These are phyloP conservation scores for Diaporthe vexans DNA, from an alignment of 2,329 filamentous ascomycete species.

Conservation along the genomic window DNA sequence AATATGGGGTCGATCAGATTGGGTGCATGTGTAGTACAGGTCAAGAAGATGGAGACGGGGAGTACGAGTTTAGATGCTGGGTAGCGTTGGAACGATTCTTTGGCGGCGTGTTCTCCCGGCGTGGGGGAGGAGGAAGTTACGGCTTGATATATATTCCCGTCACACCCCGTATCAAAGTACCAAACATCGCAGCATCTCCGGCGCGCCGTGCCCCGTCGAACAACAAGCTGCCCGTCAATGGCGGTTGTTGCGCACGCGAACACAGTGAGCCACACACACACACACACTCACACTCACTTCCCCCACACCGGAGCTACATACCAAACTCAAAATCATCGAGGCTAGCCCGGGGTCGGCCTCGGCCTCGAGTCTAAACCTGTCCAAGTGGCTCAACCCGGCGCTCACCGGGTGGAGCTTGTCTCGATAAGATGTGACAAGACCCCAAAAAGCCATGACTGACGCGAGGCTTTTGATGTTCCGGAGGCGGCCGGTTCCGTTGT, in stretches of 20 bases:
- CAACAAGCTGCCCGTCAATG: background rate
- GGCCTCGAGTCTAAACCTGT: background rate
- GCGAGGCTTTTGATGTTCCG: conserved; percentile 31
- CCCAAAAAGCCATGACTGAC: conserved; percentile 23
- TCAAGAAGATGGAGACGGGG: background rate
- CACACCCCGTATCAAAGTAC: background rate
- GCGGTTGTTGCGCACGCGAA: background rate
- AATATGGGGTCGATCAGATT: background rate
- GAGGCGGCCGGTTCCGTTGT: conserved; percentile 36
- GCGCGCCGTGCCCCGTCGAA: background rate
- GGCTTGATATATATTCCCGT: conserved; percentile 31
- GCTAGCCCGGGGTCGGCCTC: background rate
- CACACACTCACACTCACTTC: background rate
- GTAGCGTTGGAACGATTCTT: background rate
- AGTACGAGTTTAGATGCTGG: background rate
- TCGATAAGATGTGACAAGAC: conserved; percentile 28
- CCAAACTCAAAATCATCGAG: background rate
- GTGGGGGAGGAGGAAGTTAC: background rate
- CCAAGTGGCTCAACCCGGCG: conserved; percentile 11
- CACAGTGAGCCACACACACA: background rate
- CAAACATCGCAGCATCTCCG: background rate
- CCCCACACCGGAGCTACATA: background rate
- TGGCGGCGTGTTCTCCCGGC: background rate
- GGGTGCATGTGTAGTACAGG: background rate
- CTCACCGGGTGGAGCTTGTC: conserved; percentile 29